Base-by-base conservation (phyloP, 129 eudicot genomes). In the Artemisia tridentata region DNA sequence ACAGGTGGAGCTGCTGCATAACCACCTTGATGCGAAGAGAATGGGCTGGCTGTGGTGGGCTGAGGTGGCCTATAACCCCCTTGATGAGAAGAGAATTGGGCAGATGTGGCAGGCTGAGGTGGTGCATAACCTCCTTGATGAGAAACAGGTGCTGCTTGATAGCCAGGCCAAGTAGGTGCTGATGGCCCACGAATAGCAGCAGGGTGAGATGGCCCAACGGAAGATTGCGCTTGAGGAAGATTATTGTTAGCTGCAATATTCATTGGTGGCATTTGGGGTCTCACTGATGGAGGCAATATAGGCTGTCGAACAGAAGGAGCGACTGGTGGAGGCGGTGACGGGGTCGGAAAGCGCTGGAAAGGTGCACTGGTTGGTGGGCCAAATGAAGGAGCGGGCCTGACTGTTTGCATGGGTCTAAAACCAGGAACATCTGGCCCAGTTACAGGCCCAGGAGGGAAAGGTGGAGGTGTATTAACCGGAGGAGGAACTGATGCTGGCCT, bases 301-400 rank as follows among this genome's bases (percentile, higher is more conserved):
- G 86, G 84, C 54, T 77, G 91, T 49, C 88, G 92, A 50, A 52
- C 52, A 41, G 86, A 61, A 25, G 80, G 63, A 53, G 78, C 29
- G 50, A 49, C 85, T 59, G 80, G 84, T 64, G 87, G 87, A 5
- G 82, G 83, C 49, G 45, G 63, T 75, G 83, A 88, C 18, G 96
- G 88, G 18, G 85, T 45, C 48, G 96, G 80, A 49, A 83, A 86
- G 31, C 89, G 89, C 75, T 82, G 96, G 61, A 86, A 86, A 58
- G 85, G 78, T 78, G 86, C 89, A 16, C 82, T 16, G 69, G 82
- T 34, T 71, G 96, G 91, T 63, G 87, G 85, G 75, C 78, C 95
- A 79, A 75, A 82, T 64, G 88, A 59, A 76, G 91, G 70, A 69
- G 85, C 69, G 12, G 83, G 84, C 19, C 83, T 78, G 45, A 75